Conservation (phyloP, 352 stramenopile species). For the Phytophthora sojae region DNA sequence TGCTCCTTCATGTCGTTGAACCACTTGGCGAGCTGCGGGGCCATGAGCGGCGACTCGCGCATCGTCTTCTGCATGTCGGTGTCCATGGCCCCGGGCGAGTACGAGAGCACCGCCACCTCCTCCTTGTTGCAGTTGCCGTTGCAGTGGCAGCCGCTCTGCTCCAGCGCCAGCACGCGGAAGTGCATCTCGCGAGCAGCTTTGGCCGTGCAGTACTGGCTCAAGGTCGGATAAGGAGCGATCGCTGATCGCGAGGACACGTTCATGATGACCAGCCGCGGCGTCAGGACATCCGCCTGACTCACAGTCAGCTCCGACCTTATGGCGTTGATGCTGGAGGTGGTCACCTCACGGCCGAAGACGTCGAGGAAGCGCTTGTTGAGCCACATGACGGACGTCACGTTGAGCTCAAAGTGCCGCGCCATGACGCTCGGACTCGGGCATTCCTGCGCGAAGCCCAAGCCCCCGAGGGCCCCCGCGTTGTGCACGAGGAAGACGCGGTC, state of each 20-base stretch:
- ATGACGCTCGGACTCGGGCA: slow-evolving; percentile 47
- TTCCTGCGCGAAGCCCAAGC: slow-evolving; percentile 66
- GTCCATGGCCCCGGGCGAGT: slow-evolving; percentile 86
- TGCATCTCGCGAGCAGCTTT: slow-evolving; percentile 91
- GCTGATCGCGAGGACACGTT: slow-evolving; percentile 86
- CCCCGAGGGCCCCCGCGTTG: slow-evolving; percentile 80
- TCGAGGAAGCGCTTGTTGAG: slow-evolving; percentile 79
- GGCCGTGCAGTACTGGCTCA: slow-evolving; percentile 77
- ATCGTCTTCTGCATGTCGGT: slow-evolving; percentile 80
- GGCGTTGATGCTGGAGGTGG: neutral
- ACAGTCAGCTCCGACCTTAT: neutral
- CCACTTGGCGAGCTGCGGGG: slow-evolving; percentile 41
- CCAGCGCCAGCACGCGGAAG: slow-evolving; percentile 61
- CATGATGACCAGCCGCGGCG: slow-evolving; percentile 56
- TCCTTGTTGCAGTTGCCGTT: slow-evolving; percentile 1
- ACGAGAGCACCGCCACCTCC: slow-evolving; percentile 71
- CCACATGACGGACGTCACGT: slow-evolving; percentile 82
- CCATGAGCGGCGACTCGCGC: slow-evolving; percentile 50
- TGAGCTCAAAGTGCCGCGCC: slow-evolving; percentile 72
- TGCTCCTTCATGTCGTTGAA: slow-evolving; percentile 64
- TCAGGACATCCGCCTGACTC: slow-evolving; percentile 8
- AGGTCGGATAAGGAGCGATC: slow-evolving; percentile 73
- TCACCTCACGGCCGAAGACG: slow-evolving; percentile 52
- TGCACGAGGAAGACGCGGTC: slow-evolving; percentile 67
- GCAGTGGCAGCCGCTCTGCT: slow-evolving; percentile 38